Evolutionary conservation across 805 yeast genomes (phyloP).

Genomic region (Ogataea pignaliae): DNA sequence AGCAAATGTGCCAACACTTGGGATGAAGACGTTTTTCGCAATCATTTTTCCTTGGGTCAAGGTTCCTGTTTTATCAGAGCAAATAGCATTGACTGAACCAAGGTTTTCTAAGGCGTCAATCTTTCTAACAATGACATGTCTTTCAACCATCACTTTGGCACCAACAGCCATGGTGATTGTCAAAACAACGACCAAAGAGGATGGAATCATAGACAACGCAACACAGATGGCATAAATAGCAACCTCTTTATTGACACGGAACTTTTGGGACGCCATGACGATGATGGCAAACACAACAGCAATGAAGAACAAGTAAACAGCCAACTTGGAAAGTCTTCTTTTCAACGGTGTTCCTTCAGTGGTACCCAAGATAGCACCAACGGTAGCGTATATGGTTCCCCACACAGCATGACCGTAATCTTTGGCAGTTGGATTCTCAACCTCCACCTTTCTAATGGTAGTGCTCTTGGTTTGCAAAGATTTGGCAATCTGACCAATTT

Average conservation of each 20-base stretch:
- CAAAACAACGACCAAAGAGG: conserved; percentile 71
- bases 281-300: conserved; percentile 86
- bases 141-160: conserved; percentile 64
- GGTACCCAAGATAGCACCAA: conserved; percentile 71
- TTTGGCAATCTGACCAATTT: conserved; percentile 69
- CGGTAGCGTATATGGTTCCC: conserved; percentile 47
- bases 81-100: conserved; percentile 74
- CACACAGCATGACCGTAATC: conserved; percentile 45
- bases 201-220: conserved; percentile 77
- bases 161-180: conserved; percentile 88
- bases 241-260: conserved; percentile 70
- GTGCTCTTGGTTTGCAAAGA: conserved; percentile 43
- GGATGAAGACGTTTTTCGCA: conserved; percentile 66
- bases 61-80: conserved; percentile 83
- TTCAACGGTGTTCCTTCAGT: conserved; percentile 81
- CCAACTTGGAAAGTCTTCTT: conserved; percentile 69
- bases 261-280: conserved; percentile 80
- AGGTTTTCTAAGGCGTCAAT: conserved; percentile 74
- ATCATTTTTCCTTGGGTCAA: conserved; percentile 78
- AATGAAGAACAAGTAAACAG: conserved; percentile 62
- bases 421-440: conserved; percentile 39
- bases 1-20: conserved; percentile 52
- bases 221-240: conserved; percentile 89
- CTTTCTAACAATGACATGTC: conserved; percentile 70
- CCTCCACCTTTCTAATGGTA: conserved; percentile 36